phyloP scores from a whole-genome alignment of 2,329 filamentous ascomycete species.

The Cercospora berteroae region DNA sequence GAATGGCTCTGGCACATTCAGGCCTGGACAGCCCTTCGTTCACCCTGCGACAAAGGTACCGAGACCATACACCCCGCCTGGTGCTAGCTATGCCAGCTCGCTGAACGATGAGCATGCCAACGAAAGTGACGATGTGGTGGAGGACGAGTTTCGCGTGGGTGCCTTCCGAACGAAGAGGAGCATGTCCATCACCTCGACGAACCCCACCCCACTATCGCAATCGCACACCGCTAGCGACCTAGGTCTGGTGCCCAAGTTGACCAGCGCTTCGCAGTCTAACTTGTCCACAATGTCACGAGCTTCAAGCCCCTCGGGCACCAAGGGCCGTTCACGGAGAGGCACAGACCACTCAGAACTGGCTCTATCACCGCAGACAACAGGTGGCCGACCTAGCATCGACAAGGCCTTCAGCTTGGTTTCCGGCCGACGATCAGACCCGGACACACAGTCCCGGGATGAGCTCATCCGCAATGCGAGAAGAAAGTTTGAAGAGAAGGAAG shows the following conservation, averaged over 20 bases:
- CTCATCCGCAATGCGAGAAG: slow-evolving; percentile 56
- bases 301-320: slow-evolving; percentile 37
- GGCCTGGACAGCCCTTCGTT: slow-evolving; percentile 52
- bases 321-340: slow-evolving; percentile 48
- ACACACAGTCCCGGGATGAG: slow-evolving; percentile 55
- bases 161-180: slow-evolving; percentile 41
- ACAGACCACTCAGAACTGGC: slow-evolving; percentile 49
- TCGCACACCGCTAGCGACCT: slow-evolving; percentile 38
- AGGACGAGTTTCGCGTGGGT: slow-evolving; percentile 46
- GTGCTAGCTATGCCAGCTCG: slow-evolving; percentile 51
- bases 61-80: slow-evolving; percentile 54
- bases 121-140: slow-evolving; percentile 43
- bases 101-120: slow-evolving; percentile 45
- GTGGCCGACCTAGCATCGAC: slow-evolving; percentile 56
- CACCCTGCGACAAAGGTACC: slow-evolving; percentile 58
- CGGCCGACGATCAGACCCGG: slow-evolving; percentile 44
- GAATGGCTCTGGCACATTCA: slow-evolving; percentile 46
- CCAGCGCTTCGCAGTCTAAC: slow-evolving; percentile 54
- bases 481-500: slow-evolving; percentile 60
- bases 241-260: slow-evolving; percentile 48
- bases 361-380: slow-evolving; percentile 47
- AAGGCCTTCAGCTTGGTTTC: slow-evolving; percentile 52
- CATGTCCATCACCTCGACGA: slow-evolving; percentile 45
- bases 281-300: slow-evolving; percentile 46
- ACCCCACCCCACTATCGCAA: slow-evolving; percentile 35